phyloP scores from a whole-genome alignment of 2,329 filamentous ascomycete genomes.

The Fusarium coffeatum region DNA sequence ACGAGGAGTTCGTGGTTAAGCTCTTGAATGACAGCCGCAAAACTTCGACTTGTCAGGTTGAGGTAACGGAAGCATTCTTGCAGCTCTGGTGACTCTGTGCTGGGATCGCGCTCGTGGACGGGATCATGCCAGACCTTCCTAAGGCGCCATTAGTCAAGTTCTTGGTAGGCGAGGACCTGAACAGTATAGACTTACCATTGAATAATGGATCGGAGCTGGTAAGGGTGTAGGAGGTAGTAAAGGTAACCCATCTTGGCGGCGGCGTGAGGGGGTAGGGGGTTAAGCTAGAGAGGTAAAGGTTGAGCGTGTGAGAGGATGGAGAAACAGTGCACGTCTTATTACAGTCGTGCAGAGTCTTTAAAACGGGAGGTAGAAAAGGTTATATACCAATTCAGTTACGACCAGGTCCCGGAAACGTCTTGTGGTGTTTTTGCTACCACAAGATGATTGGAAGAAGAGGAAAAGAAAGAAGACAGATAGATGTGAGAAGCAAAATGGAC shows the following conservation, averaged over 20 bases:
- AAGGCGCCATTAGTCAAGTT: constrained; percentile 27
- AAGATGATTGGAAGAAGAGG: constrained; percentile 32
- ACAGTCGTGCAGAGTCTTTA: constrained; percentile 22
- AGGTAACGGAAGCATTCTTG: constrained; percentile 89
- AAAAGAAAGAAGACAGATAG: constrained; percentile 31
- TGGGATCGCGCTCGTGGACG: constrained; percentile 83
- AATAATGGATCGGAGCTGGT: constrained; percentile 82
- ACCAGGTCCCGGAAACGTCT: constrained; percentile 39
- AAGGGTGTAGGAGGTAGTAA: constrained; percentile 81
- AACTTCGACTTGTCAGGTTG: constrained; percentile 90
- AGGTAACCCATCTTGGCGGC: constrained; percentile 67
- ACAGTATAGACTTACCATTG: constrained; percentile 76
- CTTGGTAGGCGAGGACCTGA: no score
- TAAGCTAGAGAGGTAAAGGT: constrained; percentile 2
- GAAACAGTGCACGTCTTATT: constrained; percentile 35
- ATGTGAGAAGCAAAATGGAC: constrained; percentile 38
- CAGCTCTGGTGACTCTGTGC: constrained; percentile 79
- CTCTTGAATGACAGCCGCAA: constrained; percentile 92
- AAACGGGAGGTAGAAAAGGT: constrained; percentile 34
- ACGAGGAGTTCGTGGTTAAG: constrained; percentile 93
- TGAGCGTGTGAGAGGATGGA: constrained; percentile 18
- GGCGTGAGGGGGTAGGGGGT: constrained; percentile 17
- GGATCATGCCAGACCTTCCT: constrained; percentile 98
- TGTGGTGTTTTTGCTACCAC: constrained; percentile 33
- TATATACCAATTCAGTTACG: constrained; percentile 42